Evolutionary conservation across 805 yeast species (phyloP).

Genomic region (Yamadazyma philogaea): DNA sequence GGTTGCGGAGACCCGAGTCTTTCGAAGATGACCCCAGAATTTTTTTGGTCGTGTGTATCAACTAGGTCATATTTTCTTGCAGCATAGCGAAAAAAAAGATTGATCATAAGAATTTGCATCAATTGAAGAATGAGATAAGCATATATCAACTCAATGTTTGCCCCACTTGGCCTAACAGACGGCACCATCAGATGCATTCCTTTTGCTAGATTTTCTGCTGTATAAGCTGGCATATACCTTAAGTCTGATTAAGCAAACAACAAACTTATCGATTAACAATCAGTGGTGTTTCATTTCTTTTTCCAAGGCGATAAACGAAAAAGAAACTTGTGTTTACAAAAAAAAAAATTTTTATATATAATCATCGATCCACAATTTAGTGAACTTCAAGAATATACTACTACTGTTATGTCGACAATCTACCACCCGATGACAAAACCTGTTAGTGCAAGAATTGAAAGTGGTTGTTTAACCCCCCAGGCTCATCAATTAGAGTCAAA

Average conservation of each 20-base stretch:
- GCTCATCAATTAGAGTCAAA: constrained; percentile 3
- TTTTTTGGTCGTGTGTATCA: constrained; percentile 4
- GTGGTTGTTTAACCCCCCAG: constrained; percentile 13
- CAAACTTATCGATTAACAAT: no score
- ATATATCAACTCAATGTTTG: not conserved
- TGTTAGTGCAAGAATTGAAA: constrained; percentile 10
- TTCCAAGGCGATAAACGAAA: constrained; percentile 11
- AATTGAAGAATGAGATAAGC: constrained; percentile 7
- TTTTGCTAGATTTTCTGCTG: no score
- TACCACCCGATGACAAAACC: constrained; percentile 30
- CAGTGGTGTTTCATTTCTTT: constrained; percentile 2
- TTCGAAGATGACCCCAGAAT: constrained; percentile 11
- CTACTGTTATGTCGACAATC: constrained; percentile 24
- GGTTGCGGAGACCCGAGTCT: no score
- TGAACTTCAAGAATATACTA: not conserved
- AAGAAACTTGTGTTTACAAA: constrained; percentile 11
- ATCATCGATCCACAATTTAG: constrained; percentile 5
- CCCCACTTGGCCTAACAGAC: not conserved
- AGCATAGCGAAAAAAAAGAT: not conserved
- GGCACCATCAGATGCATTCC: not conserved
- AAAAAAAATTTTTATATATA: constrained; percentile 9
- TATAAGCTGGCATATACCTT: no score
- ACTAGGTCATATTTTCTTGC: constrained; percentile 7
- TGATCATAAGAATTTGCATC: constrained; percentile 5
- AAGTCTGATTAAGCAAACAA: no score